These are phyloP conservation scores for Ambispora gerdemannii DNA, from an alignment of 192 early-diverging fungal species.

Conservation along the genomic window DNA sequence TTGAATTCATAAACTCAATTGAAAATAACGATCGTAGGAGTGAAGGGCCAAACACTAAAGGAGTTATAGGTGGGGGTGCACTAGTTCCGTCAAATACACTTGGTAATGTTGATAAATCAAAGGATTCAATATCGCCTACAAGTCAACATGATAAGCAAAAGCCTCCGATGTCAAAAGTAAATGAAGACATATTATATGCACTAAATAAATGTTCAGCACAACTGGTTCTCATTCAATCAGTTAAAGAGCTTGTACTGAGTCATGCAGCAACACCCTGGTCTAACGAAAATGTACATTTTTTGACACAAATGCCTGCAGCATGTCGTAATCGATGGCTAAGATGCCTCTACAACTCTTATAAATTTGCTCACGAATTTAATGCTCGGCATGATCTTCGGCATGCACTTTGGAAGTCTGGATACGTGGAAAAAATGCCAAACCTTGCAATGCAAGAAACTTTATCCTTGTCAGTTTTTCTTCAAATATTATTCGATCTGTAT, in stretches of 20 bases:
- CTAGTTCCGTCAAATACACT: neutral
- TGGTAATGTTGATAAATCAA: neutral
- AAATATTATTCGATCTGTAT: conserved; percentile 69
- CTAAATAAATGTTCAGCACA: conserved; percentile 90
- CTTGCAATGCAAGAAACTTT: conserved; percentile 89
- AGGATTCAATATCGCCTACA: neutral
- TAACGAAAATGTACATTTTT: conserved; percentile 34
- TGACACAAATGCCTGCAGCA: conserved; percentile 45
- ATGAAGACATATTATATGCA: conserved; percentile 81
- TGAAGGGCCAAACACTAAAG: conserved; percentile 6
- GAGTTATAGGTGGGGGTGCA: neutral
- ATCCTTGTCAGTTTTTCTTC: conserved; percentile 61
- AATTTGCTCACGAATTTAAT: conserved; percentile 83
- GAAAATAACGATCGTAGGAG: neutral
- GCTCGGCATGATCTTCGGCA: conserved; percentile 73
- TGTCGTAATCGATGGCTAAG: conserved; percentile 59
- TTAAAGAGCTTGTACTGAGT: conserved; percentile 72
- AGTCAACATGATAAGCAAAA: conserved; percentile 20
- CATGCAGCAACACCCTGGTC: conserved; percentile 21
- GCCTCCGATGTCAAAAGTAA: conserved; percentile 38
- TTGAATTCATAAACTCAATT: conserved; percentile 33
- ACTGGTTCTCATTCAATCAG: conserved; percentile 82
- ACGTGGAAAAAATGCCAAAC: conserved; percentile 89
- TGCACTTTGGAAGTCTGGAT: conserved; percentile 73
- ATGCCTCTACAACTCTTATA: conserved; percentile 77